Evolutionary conservation across 140 eudicot genomes (phyloP), one percentile per base, ranked within the genome.

Genomic region (Erigeron philadelphicus): DNA sequence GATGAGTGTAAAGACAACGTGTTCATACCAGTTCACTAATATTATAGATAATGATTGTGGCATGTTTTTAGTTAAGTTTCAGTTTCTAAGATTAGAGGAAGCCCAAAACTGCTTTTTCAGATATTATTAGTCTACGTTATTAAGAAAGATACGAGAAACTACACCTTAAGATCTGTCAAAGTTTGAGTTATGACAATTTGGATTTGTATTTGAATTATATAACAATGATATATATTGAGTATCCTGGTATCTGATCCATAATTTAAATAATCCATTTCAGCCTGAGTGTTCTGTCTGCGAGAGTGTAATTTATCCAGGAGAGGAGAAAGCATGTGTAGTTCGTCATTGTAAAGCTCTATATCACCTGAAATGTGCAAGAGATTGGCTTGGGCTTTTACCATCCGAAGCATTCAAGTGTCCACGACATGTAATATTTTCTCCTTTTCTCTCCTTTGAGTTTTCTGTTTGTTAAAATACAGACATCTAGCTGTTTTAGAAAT

Each of bases 361-460:
- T 78, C 98, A 93, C 75, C 68, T 84, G 17, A 49, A 13, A 72
- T 93, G 98, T 74, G 90, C 87, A 49, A 71, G 61, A 49, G 75
- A 85, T 49, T 74, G 58, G 60, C 84, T 81, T 53, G 81, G 84
- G 46, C 50, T 71, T 35, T 80, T 48, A 38, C 76, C 85, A 54
- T 68, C 77, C 49, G 79, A 82, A 70, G 62, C 79, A 57, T 84
- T 93, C 73, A 93, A 86, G 75, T 93, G 98, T 75, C 98, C 94
- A 60, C 98, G 81, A 77, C 98, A 93, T 81, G 98, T 93, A 88
- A 81, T 48, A 16, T 12, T 49, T 62, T 55, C 48, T 55, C 9
- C 11, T 44, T 50, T 8, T 72, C 18, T 58, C 60, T 7, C 6
- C 9, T 47, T 60, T 47, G 11, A n/a, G n/a, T 71, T n/a, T 8